phyloP scores from a whole-genome alignment of 2,329 filamentous ascomycete species.

The Chaetomiaceae sp. region DNA sequence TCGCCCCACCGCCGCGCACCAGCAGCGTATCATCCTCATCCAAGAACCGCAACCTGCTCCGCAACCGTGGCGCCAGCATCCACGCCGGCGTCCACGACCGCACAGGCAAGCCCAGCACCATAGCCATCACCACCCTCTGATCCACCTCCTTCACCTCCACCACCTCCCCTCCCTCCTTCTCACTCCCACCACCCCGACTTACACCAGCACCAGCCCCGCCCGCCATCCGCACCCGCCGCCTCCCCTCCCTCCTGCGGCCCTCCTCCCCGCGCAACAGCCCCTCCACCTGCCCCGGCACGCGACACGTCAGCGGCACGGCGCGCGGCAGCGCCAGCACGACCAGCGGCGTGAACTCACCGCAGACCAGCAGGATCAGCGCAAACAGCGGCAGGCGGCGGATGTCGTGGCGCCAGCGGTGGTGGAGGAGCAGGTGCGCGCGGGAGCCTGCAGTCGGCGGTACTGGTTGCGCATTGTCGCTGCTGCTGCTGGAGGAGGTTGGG shows the following conservation, averaged over 20 bases:
- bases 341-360: conserved; percentile 81
- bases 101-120: conserved; percentile 34
- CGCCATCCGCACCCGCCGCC: conserved; percentile 13
- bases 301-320: conserved; percentile 73
- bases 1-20: conserved; percentile 53
- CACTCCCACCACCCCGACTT: conserved; percentile 22
- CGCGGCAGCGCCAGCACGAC: conserved; percentile 64
- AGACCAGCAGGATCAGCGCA: conserved; percentile 64
- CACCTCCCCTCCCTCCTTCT: neutral
- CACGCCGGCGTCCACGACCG: conserved; percentile 33
- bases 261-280: conserved; percentile 49
- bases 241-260: conserved; percentile 37
- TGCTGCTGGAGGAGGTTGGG: conserved; percentile 28
- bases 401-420: conserved; percentile 64
- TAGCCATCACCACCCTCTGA: conserved; percentile 17
- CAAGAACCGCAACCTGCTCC: conserved; percentile 55
- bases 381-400: conserved; percentile 74
- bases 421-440: conserved; percentile 64
- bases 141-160: neutral
- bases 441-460: conserved; percentile 35
- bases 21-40: conserved; percentile 66
- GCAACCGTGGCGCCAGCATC: conserved; percentile 50
- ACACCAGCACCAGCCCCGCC: neutral
- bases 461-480: too few species aligned
- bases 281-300: conserved; percentile 69